A percentile compares a stretch with the other conserved stretches of the same genome.
Conservation (phyloP, 2,329 filamentous ascomycete genomes). For the Samsoniella hepiali region DNA sequence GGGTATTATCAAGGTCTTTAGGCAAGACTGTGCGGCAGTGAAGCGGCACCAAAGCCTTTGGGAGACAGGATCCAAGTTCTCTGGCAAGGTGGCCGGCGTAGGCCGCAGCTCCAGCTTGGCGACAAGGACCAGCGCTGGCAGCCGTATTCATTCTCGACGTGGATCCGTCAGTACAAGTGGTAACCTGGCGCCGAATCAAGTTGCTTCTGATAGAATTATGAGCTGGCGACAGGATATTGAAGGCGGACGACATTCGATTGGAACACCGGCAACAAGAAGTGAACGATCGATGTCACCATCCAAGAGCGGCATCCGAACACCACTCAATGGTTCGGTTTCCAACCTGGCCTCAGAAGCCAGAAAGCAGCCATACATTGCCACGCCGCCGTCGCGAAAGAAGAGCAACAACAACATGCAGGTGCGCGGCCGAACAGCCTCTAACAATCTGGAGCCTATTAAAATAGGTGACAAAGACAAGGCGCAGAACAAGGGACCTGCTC, state of each 20-base stretch:
- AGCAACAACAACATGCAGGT: conserved; percentile 8
- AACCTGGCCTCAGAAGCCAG: conserved; percentile 47
- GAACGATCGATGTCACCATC: conserved; percentile 56
- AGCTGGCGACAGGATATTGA: conserved; percentile 76
- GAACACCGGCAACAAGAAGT: conserved; percentile 40
- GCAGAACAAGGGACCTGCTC: conserved; percentile 27
- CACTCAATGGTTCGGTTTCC: conserved; percentile 35
- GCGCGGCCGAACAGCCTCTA: not conserved
- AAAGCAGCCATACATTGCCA: conserved; percentile 40
- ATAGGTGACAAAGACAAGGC: conserved; percentile 25
- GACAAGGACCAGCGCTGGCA: conserved; percentile 49
- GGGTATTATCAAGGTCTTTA: conserved; percentile 88
- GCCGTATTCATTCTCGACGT: conserved; percentile 48
- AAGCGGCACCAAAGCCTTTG: conserved; percentile 75
- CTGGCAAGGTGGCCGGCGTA: conserved; percentile 62
- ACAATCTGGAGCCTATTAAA: not conserved
- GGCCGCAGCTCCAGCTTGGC: conserved; percentile 55
- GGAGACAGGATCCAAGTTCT: conserved; percentile 76
- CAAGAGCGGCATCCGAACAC: conserved; percentile 37
- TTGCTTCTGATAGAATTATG: conserved; percentile 70
- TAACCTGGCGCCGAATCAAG: conserved; percentile 30
- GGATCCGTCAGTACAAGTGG: conserved; percentile 48
- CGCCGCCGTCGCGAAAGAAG: conserved; percentile 25
- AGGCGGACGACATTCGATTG: conserved; percentile 38
- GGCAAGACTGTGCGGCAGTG: conserved; percentile 84